Evolutionary conservation across 345 rosid genomes (phyloP), one percentile per base, ranked within the genome.

Genomic region (Lepidium didymum): DNA sequence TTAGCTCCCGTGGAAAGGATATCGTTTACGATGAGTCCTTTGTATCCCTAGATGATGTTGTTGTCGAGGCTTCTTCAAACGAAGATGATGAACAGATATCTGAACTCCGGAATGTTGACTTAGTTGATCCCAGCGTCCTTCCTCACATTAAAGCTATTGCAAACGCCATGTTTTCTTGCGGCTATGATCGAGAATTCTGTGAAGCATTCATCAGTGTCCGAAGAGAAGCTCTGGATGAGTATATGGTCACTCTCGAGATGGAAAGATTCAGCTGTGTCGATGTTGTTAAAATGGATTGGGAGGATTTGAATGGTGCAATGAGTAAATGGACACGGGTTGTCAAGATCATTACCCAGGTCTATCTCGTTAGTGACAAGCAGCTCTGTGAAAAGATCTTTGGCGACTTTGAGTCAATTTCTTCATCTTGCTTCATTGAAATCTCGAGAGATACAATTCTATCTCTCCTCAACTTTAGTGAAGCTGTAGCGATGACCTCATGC

Each of bases 401-500:
- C 38, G 81, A 75, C 57, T 82, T 78, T 11, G 88, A 81, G 65
- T 75, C 78, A 7, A 41, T 62, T 40, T 57, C 71, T 51, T 47
- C 83, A 0, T 33, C 36, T 55, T 80, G 89, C 75, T 90, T 92
- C 58, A 42, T 77, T 13, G 86, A 86, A 62, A 87, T 83, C 64
- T 67, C 91, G 0, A 81, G 76, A 72, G 77, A 75, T 37, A 68
- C 83, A 5, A 25, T 84, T 29, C 58, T 86, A 7, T 61, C 67
- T 78, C 86, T 92, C 61, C 72, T 92, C 81, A 81, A 77, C 76
- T 92, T 87, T 8, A 93, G 96, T 16, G 91, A 90, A 78, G 91
- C 93, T 8, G 52, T 88, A 36, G 73, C 84, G 13, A 70, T 88
- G 79, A 81, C 84, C 37, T 77, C 87, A 14, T 52, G 53, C 60